These are phyloP conservation scores for Irpex rosettiformis DNA, from an alignment of 1,284 basidiomycete species.

Conservation along the genomic window DNA sequence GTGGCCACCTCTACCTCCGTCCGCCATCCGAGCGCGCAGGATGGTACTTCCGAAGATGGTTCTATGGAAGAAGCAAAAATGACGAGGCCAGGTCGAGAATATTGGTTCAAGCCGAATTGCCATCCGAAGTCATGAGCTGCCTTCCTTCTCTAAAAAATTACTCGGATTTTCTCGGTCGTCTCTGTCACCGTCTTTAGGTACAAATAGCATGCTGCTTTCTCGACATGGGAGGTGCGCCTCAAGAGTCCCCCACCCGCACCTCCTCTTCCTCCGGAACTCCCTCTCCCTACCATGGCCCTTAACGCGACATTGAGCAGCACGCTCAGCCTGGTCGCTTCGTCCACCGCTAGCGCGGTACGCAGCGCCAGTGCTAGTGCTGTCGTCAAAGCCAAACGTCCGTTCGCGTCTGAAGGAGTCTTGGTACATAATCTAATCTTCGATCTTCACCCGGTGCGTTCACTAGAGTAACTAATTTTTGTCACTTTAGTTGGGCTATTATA, in stretches of 20 bases:
- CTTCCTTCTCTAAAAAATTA: background rate
- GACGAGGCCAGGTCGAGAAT: background rate
- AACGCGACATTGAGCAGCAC: background rate
- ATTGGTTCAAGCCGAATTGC: background rate
- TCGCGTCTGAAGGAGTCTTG: background rate
- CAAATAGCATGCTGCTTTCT: background rate
- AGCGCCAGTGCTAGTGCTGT: background rate
- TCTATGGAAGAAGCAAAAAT: background rate
- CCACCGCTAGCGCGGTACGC: background rate
- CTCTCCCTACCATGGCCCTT: background rate
- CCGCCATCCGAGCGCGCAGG: background rate
- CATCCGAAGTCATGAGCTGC: background rate
- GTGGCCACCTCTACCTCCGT: background rate
- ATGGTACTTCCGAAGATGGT: background rate
- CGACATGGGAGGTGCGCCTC: background rate
- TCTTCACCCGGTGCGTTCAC: background rate
- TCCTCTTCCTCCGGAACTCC: background rate
- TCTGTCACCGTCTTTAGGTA: background rate
- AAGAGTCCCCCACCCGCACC: background rate
- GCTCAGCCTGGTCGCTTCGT: background rate
- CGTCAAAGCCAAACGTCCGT: background rate
- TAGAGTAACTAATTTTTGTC: background rate
- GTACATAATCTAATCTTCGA: background rate
- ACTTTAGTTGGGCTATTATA: background rate
- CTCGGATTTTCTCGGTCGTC: background rate